Evolutionary conservation across 2,329 filamentous ascomycete species (phyloP).

Genomic region (Neopestalotiopsis rosae): DNA sequence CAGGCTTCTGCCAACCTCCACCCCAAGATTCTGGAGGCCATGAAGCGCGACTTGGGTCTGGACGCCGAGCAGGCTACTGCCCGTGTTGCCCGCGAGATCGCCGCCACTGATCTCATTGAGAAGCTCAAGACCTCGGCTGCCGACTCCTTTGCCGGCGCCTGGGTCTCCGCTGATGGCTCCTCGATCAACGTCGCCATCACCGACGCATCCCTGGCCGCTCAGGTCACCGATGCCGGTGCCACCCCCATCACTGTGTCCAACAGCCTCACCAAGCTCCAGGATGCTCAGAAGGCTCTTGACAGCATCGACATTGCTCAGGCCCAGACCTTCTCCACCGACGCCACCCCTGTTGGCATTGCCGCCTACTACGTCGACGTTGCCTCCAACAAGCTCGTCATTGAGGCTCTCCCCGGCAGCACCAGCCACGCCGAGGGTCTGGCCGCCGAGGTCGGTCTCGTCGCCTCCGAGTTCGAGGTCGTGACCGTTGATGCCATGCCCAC

Average conservation of each 20-base stretch:
- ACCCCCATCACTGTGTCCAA: slow-evolving; percentile 38
- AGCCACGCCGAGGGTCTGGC: slow-evolving; percentile 41
- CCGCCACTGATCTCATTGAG: slow-evolving; percentile 43
- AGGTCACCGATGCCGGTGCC: slow-evolving; percentile 42
- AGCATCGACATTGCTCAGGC: slow-evolving; percentile 42
- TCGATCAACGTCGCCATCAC: slow-evolving; percentile 43
- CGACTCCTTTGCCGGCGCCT: slow-evolving; percentile 43
- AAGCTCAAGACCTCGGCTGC: slow-evolving; percentile 37
- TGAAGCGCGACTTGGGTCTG: slow-evolving; percentile 48
- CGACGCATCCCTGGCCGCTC: slow-evolving; percentile 39
- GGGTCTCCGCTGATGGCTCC: slow-evolving; percentile 41
- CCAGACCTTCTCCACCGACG: slow-evolving; percentile 31
- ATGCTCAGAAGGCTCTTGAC: slow-evolving; percentile 48
- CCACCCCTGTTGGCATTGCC: slow-evolving; percentile 37
- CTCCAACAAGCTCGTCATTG: slow-evolving; percentile 46
- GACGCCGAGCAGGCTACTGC: slow-evolving; percentile 42
- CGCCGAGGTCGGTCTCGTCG: slow-evolving; percentile 41
- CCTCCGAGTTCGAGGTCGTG: slow-evolving; percentile 42
- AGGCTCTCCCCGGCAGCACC: slow-evolving; percentile 41
- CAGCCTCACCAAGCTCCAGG: slow-evolving; percentile 43
- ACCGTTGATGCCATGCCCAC: slow-evolving; percentile 39
- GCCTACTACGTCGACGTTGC: slow-evolving; percentile 45
- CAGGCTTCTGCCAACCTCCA: slow-evolving; percentile 41
- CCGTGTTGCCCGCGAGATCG: slow-evolving; percentile 43
- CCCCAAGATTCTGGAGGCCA: slow-evolving; percentile 45